Evolutionary conservation across 2,329 filamentous ascomycete species (phyloP), one percentile per base, ranked within the genome.

Genomic region (Ceratocystis huliohia): DNA sequence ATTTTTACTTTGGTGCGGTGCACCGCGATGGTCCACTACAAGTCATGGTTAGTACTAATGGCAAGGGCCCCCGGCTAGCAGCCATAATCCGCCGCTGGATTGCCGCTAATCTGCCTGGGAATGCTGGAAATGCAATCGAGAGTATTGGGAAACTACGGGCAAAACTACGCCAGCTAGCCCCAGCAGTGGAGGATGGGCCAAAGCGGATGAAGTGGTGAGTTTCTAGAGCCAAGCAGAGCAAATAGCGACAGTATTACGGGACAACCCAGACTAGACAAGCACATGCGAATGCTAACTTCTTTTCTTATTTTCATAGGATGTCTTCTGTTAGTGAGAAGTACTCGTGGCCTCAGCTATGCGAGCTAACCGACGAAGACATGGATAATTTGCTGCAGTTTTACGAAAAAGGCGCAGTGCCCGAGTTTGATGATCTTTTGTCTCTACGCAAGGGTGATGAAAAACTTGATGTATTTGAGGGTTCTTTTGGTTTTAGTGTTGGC

Each of bases 1-100:
- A 99, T 74, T 99, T 99, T 74, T 99, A 96, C 80, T 99, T 99
- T 78, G 94, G 94, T 69, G 94, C 89, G 74, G 87, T 96, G 48
- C 90, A 99, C 77, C 87, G 94, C 63, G 94, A 99, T 74, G 94
- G 94, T 0, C 94, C 94, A 5, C 77, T 99, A 68, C 94, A 99
- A 79, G 88, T 99, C 72, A 99, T 99, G 94, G 93, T 99, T 71
- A 95, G 89, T 78, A 99, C 94, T 45, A 99, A 97, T 74, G 94
- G 94, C 64, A 96, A 96, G 74, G 94, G 94, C 0, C 94, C 94
- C 0, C 87, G 93, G 73, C 78, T 99, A 69, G 94, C 94, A 8
- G 93, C 90, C 70, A 86, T 92, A 61, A 88, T 99, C 63, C 81
- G 93, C 65, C 83, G 88, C 73, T 85, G 88, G 73, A 96, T 99